phyloP scores from a whole-genome alignment of 2,329 filamentous ascomycete species.

The Aureobasidium vineae region DNA sequence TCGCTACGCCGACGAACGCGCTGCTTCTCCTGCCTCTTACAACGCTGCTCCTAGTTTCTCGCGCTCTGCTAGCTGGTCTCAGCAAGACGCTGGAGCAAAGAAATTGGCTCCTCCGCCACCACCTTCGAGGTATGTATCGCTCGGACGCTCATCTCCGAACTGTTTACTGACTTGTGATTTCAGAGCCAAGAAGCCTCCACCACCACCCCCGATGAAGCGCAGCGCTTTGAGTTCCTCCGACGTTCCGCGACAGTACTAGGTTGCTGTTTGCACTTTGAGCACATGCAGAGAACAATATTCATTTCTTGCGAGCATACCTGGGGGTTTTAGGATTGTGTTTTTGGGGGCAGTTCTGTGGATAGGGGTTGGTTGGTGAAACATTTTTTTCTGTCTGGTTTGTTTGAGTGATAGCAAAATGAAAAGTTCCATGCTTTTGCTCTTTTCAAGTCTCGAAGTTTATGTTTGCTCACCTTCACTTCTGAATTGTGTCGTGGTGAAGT shows the following conservation, averaged over 20 bases:
- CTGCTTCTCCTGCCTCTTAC: slow-evolving; percentile 55
- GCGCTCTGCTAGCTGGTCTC: slow-evolving; percentile 52
- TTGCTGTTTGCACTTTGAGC: background rate
- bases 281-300: background rate
- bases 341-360: background rate
- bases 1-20: slow-evolving; percentile 49
- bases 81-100: slow-evolving; percentile 34
- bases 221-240: slow-evolving; percentile 48
- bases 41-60: slow-evolving; percentile 45
- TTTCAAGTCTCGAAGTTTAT: background rate
- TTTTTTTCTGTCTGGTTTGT: background rate
- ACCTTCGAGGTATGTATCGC: slow-evolving; percentile 49
- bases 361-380: background rate
- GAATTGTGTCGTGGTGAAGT: background rate
- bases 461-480: too few species aligned
- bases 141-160: background rate
- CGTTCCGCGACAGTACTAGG: slow-evolving; percentile 31
- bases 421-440: background rate
- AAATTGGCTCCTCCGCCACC: slow-evolving; percentile 60
- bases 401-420: slow-evolving; percentile 5
- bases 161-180: slow-evolving; percentile 31
- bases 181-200: slow-evolving; percentile 64
- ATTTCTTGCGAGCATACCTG: slow-evolving; percentile 17
- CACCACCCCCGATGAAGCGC: slow-evolving; percentile 64
- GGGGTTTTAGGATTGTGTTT: background rate